Evolutionary conservation across 1,284 basidiomycete species (phyloP).

Genomic region (Termitomyces sp.): DNA sequence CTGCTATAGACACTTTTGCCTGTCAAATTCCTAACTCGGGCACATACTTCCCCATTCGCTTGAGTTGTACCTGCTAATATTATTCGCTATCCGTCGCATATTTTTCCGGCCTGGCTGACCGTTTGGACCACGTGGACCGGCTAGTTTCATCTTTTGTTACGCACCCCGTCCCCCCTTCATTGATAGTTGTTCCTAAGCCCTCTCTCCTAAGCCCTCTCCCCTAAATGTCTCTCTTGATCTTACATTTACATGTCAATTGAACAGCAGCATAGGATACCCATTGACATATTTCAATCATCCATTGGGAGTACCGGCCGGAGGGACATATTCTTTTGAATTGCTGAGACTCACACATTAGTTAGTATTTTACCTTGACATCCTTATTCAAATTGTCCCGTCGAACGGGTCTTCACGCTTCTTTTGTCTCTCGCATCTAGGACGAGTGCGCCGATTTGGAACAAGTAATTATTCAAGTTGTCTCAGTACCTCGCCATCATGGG

Average conservation of each 20-base stretch:
- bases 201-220: constrained; percentile 1
- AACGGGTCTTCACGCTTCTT: constrained; percentile 13
- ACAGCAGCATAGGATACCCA: constrained; percentile 21
- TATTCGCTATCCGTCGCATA: constrained; percentile 18
- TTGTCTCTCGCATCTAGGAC: background rate
- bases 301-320: constrained; percentile 4
- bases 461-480: background rate
- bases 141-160: constrained; percentile 9
- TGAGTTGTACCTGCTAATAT: constrained; percentile 13
- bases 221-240: background rate
- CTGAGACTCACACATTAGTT: background rate
- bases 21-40: constrained; percentile 2
- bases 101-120: constrained; percentile 10
- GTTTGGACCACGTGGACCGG: constrained; percentile 17
- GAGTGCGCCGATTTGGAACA: background rate
- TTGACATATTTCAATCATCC: constrained; percentile 8
- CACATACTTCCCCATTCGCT: constrained; percentile 9
- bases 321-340: constrained; percentile 10
- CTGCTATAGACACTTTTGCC: constrained; percentile 24
- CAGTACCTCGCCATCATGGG: too few species aligned
- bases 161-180: constrained; percentile 3
- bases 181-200: constrained; percentile 7
- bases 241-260: constrained; percentile 9
- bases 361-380: constrained; percentile 3
- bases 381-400: constrained; percentile 16